Percentiles rank a stretch among this genome's conserved stretches.
These are phyloP conservation scores for Neckera pumila DNA, from an alignment of 225 moss, liverwort and hornwort genomes.

Conservation along the genomic window DNA sequence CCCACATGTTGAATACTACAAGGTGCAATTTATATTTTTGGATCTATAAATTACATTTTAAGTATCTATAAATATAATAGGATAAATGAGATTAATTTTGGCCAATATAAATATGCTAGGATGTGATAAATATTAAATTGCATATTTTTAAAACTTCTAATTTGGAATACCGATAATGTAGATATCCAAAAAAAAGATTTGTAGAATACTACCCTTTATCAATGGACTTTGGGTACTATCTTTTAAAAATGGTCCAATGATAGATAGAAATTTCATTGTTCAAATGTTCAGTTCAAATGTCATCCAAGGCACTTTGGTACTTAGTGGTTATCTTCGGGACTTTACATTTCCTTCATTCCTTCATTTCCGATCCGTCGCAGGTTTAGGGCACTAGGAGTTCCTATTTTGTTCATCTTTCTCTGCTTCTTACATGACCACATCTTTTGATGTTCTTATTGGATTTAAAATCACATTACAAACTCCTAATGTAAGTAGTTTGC, in stretches of 20 bases:
- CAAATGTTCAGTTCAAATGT: accelerated
- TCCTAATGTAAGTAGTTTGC: accelerated
- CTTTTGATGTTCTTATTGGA: neutral
- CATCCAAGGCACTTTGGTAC: neutral
- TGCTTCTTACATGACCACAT: neutral
- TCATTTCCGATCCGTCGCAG: neutral
- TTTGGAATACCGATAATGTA: neutral
- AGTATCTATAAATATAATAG: neutral
- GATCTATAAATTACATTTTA: neutral
- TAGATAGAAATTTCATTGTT: neutral
- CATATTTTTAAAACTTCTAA: neutral
- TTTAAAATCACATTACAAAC: neutral
- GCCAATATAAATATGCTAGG: neutral
- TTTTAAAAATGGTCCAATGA: neutral
- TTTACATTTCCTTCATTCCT: neutral
- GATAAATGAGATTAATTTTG: neutral
- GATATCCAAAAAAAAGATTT: neutral
- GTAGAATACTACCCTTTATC: neutral
- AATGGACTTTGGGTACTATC: neutral
- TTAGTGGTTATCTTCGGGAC: accelerated
- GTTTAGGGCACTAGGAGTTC: neutral
- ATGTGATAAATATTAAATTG: neutral
- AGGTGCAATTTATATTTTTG: neutral
- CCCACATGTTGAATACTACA: neutral
- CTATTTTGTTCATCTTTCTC: neutral